Base-by-base conservation (phyloP, 352 stramenopile species). In the Thraustochytrium striatum region DNA sequence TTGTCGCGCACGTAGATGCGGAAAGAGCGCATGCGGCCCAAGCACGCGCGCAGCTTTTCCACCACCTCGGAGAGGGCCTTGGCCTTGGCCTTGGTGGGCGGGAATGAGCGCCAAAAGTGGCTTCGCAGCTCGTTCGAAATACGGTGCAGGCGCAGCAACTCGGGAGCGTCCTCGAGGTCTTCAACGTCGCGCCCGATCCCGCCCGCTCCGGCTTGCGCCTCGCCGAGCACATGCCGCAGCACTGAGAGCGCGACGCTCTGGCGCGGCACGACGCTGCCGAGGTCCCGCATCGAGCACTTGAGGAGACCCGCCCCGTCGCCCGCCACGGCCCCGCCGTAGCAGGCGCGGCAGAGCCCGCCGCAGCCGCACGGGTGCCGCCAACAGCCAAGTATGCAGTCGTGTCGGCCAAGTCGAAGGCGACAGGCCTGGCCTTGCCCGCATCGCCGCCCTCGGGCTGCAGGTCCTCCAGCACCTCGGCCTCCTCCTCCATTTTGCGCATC, bases 31-130 rank as follows among this genome's bases (percentile, higher is more conserved):
- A 55, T 61, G 13, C 65, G 65, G 13, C 39, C 35, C 25, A 61
- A 32, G 25, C 43, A 55, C 19, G n/a, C 11, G 32, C 39, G 11
- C 21, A 75, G 52, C 35, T 61, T 58, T 32, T 58, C 41, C 9
- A 75, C 65, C 21, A 61, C 39, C 50, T 58, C 33, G 28, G 44
- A 39, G 21, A 30, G 65, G n/a, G 65, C 41, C 8, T 75, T 30
- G 13, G 30, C 30, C 13, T 39, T 19, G 21, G n/a, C 61, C 2
- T 61, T 32, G 11, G 50, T 25, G 41, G 43, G 7, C 36, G 43
- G 65, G 36, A 75, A 75, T 1, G 65, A 75, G 21, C 41, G 65
- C 65, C 65, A 75, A 68, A 75, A 75, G 25, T 75, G 65, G 5
- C 65, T 16, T 7, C 65, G 65, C 25, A 75, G 43, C 50, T 75